A percentile compares a stretch with the other conserved stretches of the same genome.
phyloP scores from a whole-genome alignment of 257 asterid genomes.

The Salvia rosmarinus region DNA sequence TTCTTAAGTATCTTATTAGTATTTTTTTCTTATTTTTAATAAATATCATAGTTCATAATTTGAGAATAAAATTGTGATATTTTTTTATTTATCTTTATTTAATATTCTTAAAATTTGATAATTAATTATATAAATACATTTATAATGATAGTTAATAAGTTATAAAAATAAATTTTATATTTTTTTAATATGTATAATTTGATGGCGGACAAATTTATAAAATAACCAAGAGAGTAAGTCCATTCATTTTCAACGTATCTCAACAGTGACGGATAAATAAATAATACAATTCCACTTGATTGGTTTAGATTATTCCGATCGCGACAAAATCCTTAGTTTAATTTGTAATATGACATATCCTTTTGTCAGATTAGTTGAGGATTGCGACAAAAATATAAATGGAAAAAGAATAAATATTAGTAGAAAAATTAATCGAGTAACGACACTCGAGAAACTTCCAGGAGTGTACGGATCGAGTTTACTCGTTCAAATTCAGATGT shows the following conservation, averaged over 20 bases:
- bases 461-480: not conserved
- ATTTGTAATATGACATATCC: not conserved
- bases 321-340: not conserved
- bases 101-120: too few species aligned
- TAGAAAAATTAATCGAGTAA: not conserved
- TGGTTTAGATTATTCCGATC: constrained; percentile 1
- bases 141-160: too few species aligned
- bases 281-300: not conserved
- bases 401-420: not conserved
- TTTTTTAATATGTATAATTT: too few species aligned
- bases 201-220: too few species aligned
- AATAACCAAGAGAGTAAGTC: too few species aligned
- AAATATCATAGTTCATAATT: too few species aligned
- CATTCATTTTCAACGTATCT: not conserved
- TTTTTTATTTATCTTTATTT: too few species aligned
- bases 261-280: not conserved
- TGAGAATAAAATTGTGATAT: too few species aligned
- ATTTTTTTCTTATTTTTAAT: too few species aligned
- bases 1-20: too few species aligned
- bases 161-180: too few species aligned
- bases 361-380: not conserved
- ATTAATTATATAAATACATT: too few species aligned
- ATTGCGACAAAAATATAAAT: not conserved
- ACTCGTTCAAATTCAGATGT: not conserved
- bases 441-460: not conserved